Evolutionary conservation across 768 basidiomycete genomes (phyloP), one percentile per base, ranked within the genome.

Genomic region (Suillus plorans): DNA sequence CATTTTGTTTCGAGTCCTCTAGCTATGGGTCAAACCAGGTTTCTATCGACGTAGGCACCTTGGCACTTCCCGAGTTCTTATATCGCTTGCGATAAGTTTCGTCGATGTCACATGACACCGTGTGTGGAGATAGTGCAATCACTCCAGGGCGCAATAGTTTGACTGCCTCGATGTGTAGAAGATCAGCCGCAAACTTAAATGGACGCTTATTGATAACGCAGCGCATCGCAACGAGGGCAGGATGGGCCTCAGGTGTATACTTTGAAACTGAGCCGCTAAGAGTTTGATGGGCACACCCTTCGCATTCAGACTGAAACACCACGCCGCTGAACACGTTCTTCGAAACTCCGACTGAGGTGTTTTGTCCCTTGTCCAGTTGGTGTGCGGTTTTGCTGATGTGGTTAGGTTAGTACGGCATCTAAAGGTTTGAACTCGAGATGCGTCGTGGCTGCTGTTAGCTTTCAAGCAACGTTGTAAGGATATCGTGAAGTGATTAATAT

Each of bases 101-200:
- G 1, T 64, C 62, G 14, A 73, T 44, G 61, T 76, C 75, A 12
- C 52, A 39, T 0, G 69, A 67, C 20, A 77, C 68, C 0, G 73
- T 78, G 9, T 14, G 41, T 4, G 73, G 71, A 42, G 62, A 49
- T 3, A 73, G 75, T 36, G 77, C 10, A 6, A 39, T n/a, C 1
- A 72, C 74, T 5, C 70, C 72, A 5, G 76, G 76, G 1, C 68
- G 67, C 13, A 77, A 67, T 62, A 77, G 67, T 45, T 72, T 66
- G 18, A 77, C 75, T 55, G 77, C 73, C 10, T 52, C 60, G 8
- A 45, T 41, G 56, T 76, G 77, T 22, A 69, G 66, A 13, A 63
- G 44, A 66, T 77, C 74, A 7, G 52, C 34, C 9, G 75, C 66
- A 3, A 57, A 57, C 49, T 74, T 76, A 67, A 76, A 72, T 3